Evolutionary conservation across 805 yeast species (phyloP).

Genomic region (Saturnispora sanitii): DNA sequence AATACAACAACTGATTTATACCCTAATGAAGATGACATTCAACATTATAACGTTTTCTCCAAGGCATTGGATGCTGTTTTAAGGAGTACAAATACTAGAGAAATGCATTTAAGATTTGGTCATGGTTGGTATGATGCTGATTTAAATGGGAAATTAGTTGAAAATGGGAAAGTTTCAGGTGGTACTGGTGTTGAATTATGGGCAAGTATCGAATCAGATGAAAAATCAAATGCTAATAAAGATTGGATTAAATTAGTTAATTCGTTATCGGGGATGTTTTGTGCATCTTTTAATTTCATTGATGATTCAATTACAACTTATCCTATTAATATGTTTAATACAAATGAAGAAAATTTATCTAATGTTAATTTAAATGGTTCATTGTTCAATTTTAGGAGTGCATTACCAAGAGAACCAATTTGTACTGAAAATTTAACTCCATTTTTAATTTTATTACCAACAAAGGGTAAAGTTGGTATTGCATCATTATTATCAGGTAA

Average conservation of each 20-base stretch:
- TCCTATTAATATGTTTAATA: constrained; percentile 37
- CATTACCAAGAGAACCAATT: constrained; percentile 88
- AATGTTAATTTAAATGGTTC: constrained; percentile 28
- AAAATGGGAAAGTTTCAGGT: constrained; percentile 63
- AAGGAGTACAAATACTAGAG: constrained; percentile 54
- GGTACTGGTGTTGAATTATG: constrained; percentile 94
- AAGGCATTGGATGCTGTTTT: constrained; percentile 71
- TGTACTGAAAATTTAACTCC: constrained; percentile 97
- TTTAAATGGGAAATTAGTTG: constrained; percentile 76
- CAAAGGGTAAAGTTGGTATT: constrained; percentile 85
- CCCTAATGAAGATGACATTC: constrained; percentile 13
- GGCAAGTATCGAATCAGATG: constrained; percentile 67
- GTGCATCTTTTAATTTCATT: constrained; percentile 88
- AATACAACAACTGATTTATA: constrained; percentile 36
- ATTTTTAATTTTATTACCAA: constrained; percentile 78
- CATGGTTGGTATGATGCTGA: constrained; percentile 95
- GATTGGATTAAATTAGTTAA: constrained; percentile 69
- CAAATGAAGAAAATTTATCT: constrained; percentile 16
- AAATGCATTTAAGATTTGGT: constrained; percentile 75
- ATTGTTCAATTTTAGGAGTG: constrained; percentile 61
- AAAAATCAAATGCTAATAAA: constrained; percentile 42
- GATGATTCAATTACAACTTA: constrained; percentile 69
- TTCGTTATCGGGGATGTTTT: constrained; percentile 80
- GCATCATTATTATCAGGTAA: constrained; percentile 84
- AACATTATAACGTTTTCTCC: constrained; percentile 66